A percentile compares a stretch with the other conserved stretches of the same genome.
Conservation (phyloP, 495 filamentous ascomycete genomes). For the Cladorrhinum samala region DNA sequence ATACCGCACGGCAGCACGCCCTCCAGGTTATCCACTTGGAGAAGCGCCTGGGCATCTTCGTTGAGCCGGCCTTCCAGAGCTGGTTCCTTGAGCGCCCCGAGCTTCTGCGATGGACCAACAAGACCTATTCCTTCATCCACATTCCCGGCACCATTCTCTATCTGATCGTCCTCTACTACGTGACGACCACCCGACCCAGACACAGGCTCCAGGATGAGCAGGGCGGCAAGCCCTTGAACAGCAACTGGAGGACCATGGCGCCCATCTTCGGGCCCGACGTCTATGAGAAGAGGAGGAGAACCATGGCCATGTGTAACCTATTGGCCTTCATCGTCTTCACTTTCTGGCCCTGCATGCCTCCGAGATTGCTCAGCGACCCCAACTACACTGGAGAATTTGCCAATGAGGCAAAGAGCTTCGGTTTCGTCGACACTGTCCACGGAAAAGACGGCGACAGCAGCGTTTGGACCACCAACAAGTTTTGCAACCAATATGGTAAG, state of each 20-base stretch:
- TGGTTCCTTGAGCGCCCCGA: constrained; percentile 41
- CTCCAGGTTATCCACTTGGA: constrained; percentile 58
- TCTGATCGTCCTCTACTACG: constrained; percentile 61
- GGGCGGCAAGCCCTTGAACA: constrained; percentile 14
- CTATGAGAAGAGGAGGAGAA: constrained; percentile 43
- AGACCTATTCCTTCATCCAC: constrained; percentile 74
- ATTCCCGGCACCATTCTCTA: constrained; percentile 71
- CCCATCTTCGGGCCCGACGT: constrained; percentile 20
- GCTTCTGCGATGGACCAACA: constrained; percentile 44
- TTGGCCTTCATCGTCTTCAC: constrained; percentile 74
- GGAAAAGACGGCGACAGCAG: constrained; percentile 45
- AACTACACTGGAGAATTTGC: constrained; percentile 25
- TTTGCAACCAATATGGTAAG: constrained; percentile 46
- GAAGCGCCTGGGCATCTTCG: constrained; percentile 57
- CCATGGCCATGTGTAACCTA: constrained; percentile 68
- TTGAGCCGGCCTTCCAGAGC: constrained; percentile 54
- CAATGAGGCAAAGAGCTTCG: constrained; percentile 39
- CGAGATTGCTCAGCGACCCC: constrained; percentile 56
- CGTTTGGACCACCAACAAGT: constrained; percentile 70
- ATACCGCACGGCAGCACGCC: constrained; percentile 36
- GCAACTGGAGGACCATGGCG: constrained; percentile 46
- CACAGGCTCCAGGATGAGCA: constrained; percentile 30
- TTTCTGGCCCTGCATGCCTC: constrained; percentile 76
- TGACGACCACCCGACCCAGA: constrained; percentile 49
- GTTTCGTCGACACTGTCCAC: constrained; percentile 74